These are phyloP conservation scores for Irpex sp. DNA, from an alignment of 1,284 basidiomycete genomes.

Conservation along the genomic window DNA sequence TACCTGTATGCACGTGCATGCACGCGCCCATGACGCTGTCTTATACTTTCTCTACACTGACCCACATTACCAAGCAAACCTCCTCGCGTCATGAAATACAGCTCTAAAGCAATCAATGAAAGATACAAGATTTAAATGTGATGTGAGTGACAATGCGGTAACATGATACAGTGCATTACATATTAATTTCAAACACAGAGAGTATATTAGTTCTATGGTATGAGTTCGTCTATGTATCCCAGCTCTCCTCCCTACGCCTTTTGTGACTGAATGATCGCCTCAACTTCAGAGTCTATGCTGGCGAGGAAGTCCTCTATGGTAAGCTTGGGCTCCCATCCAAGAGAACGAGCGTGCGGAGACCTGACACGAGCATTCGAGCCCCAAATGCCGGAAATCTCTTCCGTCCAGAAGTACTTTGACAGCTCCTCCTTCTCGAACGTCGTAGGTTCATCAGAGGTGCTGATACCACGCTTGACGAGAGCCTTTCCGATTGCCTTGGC, in stretches of 20 bases:
- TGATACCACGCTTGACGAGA: constrained; percentile 21
- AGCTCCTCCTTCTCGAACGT: constrained; percentile 6
- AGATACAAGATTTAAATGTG: too few species aligned
- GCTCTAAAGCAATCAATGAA: too few species aligned
- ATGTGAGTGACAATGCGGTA: too few species aligned
- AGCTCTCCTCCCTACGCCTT: not conserved
- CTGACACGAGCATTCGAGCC: not conserved
- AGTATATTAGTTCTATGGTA: too few species aligned
- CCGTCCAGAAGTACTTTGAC: constrained; percentile 11
- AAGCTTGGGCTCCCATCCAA: not conserved
- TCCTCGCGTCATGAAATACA: too few species aligned
- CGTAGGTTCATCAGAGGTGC: constrained; percentile 3
- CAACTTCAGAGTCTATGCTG: not conserved
- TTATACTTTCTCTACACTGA: too few species aligned
- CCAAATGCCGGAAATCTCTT: constrained; percentile 1
- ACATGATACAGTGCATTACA: too few species aligned
- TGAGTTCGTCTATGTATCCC: too few species aligned
- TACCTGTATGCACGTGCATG: too few species aligned
- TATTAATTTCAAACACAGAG: too few species aligned
- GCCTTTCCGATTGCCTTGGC: constrained; percentile 29
- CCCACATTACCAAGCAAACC: too few species aligned
- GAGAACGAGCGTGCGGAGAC: not conserved
- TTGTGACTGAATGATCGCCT: not conserved
- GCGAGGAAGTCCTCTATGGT: not conserved
- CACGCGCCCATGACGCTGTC: too few species aligned